Evolutionary conservation across 306 rosid species (phyloP).

Genomic region (Alnus glutinosa): DNA sequence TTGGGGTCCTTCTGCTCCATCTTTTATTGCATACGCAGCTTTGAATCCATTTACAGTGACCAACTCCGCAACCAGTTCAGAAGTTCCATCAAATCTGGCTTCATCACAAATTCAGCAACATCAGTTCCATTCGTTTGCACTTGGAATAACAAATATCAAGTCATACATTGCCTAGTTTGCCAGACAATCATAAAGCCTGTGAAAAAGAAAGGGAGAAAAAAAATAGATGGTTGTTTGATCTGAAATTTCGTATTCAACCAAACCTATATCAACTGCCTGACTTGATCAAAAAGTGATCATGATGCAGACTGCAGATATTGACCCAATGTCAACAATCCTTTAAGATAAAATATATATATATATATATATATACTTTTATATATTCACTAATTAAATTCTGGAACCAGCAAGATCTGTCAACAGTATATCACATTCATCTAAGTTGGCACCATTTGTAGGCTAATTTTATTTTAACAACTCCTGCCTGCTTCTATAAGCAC

Average conservation of each 20-base stretch:
- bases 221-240: not conserved
- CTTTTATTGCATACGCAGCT: constrained; percentile 92
- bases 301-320: not conserved
- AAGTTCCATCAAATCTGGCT: constrained; percentile 98
- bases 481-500: not conserved
- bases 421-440: not conserved
- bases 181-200: constrained; percentile 4
- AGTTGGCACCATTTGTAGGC: not conserved
- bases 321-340: not conserved
- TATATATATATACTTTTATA: not conserved
- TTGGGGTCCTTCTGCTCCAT: constrained; percentile 94
- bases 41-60: constrained; percentile 82
- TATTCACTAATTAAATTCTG: not conserved
- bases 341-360: not conserved
- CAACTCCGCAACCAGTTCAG: constrained; percentile 95
- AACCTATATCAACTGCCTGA: not conserved
- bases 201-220: not conserved
- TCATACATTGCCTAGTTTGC: not conserved
- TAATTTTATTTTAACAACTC: not conserved
- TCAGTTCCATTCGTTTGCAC: constrained; percentile 46
- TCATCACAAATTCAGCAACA: constrained; percentile 61
- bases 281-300: not conserved
- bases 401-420: not conserved
- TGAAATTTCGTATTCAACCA: not conserved
- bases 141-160: constrained; percentile 12